Evolutionary conservation across 129 eudicot genomes (phyloP).

Genomic region (Centrapalus pauciflorus): DNA sequence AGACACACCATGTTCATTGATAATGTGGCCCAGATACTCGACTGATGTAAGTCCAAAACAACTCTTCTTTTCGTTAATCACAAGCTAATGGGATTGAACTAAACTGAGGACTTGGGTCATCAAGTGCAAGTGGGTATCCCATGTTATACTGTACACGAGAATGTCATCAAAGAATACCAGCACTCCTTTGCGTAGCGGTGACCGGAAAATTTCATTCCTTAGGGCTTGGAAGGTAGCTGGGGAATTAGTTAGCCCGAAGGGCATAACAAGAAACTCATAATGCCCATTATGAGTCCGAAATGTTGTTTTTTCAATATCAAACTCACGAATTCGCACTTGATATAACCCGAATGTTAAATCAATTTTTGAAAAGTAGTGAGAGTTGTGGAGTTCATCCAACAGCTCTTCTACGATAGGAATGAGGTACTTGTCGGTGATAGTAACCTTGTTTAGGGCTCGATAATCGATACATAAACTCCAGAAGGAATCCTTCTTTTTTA

Average conservation of each 20-base stretch:
- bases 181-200: neutral
- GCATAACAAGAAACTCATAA: neutral
- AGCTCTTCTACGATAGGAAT: no score
- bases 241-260: neutral
- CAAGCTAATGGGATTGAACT: neutral
- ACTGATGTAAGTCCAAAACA: neutral
- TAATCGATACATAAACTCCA: neutral
- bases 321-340: no score
- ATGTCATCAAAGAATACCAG: neutral
- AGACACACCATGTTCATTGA: neutral
- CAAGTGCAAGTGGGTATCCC: no score
- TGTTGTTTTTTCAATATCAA: neutral
- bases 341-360: no score
- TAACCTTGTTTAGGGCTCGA: neutral
- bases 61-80: neutral
- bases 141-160: neutral
- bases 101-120: no score
- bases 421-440: neutral
- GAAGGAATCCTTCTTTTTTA: neutral
- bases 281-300: neutral
- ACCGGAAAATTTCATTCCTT: neutral
- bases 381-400: no score
- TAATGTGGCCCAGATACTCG: neutral
- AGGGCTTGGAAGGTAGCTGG: neutral
- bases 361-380: no score